Conservation (phyloP, 305 asterid species). For the Withania somnifera region DNA sequence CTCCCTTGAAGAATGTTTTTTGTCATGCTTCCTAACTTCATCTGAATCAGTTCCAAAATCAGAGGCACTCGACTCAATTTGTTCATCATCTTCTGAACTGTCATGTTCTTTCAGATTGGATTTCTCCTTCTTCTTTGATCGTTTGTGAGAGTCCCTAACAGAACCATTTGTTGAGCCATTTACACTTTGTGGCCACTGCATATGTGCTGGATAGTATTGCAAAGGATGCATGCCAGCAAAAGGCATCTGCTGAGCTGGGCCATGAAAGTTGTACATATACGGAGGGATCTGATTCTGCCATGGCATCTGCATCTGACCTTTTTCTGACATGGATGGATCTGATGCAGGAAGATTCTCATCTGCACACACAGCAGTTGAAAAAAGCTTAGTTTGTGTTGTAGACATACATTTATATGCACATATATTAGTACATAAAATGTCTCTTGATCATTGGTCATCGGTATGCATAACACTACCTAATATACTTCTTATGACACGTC, state of each 20-base stretch:
- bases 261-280: conserved; percentile 57
- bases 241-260: conserved; percentile 38
- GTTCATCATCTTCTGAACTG: conserved; percentile 48
- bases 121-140: conserved; percentile 42
- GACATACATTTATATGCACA: background rate
- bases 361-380: conserved; percentile 13
- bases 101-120: conserved; percentile 25
- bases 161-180: conserved; percentile 25
- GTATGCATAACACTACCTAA: background rate
- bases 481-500: background rate
- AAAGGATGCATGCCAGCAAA: conserved; percentile 44
- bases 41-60: conserved; percentile 34
- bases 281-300: conserved; percentile 78
- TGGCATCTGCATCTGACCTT: conserved; percentile 50
- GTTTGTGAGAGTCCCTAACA: conserved; percentile 15
- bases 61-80: conserved; percentile 37
- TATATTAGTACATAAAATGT: background rate
- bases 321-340: conserved; percentile 23
- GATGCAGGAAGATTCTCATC: conserved; percentile 33
- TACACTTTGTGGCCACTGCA: conserved; percentile 39
- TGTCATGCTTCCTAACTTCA: conserved; percentile 27
- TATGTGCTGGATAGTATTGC: conserved; percentile 55
- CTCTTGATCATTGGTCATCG: background rate
- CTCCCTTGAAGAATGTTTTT: conserved; percentile 36
- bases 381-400: background rate